phyloP scores from a whole-genome alignment of 768 basidiomycete genomes.

The Lentinus tigrinus region DNA sequence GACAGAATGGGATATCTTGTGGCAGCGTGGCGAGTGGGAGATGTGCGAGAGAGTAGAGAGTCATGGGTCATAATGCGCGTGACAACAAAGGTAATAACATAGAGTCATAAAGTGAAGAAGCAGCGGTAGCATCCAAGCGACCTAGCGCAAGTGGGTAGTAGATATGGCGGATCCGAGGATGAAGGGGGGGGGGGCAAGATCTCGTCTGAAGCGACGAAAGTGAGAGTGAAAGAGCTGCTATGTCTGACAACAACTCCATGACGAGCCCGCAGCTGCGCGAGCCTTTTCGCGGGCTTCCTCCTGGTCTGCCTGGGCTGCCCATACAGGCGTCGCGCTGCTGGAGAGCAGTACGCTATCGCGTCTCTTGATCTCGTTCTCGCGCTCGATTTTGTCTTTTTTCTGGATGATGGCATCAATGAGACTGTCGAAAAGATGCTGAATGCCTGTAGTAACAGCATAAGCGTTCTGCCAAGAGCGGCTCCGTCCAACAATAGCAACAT shows the following conservation, averaged over 20 bases:
- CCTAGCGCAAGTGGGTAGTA: background rate
- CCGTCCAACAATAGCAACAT: conserved; percentile 23
- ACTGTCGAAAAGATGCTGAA: conserved; percentile 75
- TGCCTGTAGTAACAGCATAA: conserved; percentile 46
- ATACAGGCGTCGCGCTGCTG: conserved; percentile 59
- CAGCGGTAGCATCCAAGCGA: conserved; percentile 6
- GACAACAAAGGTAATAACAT: conserved; percentile 13
- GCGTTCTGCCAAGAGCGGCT: background rate
- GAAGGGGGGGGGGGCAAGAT: background rate
- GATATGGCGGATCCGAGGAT: background rate
- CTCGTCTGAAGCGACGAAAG: background rate
- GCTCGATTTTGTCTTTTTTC: conserved; percentile 76
- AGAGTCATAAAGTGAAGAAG: conserved; percentile 9
- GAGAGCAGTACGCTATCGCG: conserved; percentile 83
- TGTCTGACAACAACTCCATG: conserved; percentile 70
- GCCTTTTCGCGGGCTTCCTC: conserved; percentile 67
- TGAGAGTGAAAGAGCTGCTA: conserved; percentile 21
- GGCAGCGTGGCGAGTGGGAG: conserved; percentile 5
- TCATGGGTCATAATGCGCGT: conserved; percentile 18
- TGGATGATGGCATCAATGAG: conserved; percentile 79
- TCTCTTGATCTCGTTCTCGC: conserved; percentile 75
- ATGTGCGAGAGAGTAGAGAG: conserved; percentile 12
- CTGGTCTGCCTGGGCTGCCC: conserved; percentile 79
- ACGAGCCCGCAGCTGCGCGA: conserved; percentile 40
- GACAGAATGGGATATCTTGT: conserved; percentile 10